Base-by-base conservation (phyloP, 352 stramenopile genomes). In the Phytophthora hibernalis region DNA sequence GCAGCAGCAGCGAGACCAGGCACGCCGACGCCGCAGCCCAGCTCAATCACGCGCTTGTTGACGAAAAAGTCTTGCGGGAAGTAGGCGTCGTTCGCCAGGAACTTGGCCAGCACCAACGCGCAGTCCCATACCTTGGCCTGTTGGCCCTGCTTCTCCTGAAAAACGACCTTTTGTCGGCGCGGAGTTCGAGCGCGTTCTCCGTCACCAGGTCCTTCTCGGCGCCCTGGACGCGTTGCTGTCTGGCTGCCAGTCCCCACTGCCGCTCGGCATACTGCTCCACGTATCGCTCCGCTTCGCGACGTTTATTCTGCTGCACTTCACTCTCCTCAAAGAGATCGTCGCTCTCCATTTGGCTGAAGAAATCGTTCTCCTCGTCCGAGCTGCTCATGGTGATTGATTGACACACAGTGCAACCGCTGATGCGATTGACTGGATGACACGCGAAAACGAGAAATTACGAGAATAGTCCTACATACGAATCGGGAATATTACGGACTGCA, bases 101-200 rank as follows among this genome's bases (percentile, higher is more conserved):
- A 84, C 62, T 82, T 83, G 55, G 79, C 73, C 38, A 88, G 51
- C 50, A 88, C 75, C 22, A 88, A 56, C 22, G 79, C 79, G 28
- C 79, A 88, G 44, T 88, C 79, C 79, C 79, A 88, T 3, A 88
- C 79, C 37, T 85, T 83, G 50, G 77, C 77, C 48, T 88, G 79
- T 47, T 88, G 79, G 8, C 79, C 79, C 51, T 86, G 73, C 47
- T 83, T 78, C 68, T 88, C 79, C 28, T 73, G 57, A 53, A 86
- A 88, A 7, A 65, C 49, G 15, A 88, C 56, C 9, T 58, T 30
- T 21, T 65, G 37, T 58, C 59, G 10, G 22, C 38, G 24, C 50
- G 52, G 13, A 88, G 70, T 45, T 65, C 44, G 6, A 88, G 45
- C 11, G 53, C 13, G 48, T 65, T 75, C 24, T 79, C 61, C 18